Evolutionary conservation across 768 basidiomycete species (phyloP).

Genomic region (Boletus edulis): DNA sequence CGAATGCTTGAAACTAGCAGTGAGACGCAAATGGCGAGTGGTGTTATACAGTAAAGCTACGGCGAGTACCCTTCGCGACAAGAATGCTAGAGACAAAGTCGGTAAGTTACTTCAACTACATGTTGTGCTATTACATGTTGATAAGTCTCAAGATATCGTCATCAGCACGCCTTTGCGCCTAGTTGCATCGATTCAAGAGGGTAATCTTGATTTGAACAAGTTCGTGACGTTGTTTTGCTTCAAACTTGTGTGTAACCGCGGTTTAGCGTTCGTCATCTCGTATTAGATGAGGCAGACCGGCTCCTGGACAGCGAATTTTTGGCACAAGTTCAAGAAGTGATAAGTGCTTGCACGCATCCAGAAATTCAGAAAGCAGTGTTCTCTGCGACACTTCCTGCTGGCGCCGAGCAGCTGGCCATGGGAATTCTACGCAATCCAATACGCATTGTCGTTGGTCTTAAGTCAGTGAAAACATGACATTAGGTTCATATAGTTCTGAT

Average conservation of each 20-base stretch:
- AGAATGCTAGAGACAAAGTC: slow-evolving; percentile 69
- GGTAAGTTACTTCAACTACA: slow-evolving; percentile 44
- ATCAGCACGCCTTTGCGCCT: slow-evolving; percentile 91
- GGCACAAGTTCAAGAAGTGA: slow-evolving; percentile 83
- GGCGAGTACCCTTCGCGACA: slow-evolving; percentile 75
- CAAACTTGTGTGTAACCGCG: slow-evolving; percentile 1
- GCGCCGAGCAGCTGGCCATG: slow-evolving; percentile 85
- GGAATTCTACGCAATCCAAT: slow-evolving; percentile 82
- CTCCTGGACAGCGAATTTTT: slow-evolving; percentile 89
- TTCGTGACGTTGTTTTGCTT: slow-evolving; percentile 36
- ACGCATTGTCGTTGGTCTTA: slow-evolving; percentile 93
- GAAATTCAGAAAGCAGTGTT: slow-evolving; percentile 84
- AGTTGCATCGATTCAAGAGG: slow-evolving; percentile 73
- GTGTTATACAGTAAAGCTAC: slow-evolving; percentile 88
- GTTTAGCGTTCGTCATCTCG: slow-evolving; percentile 75
- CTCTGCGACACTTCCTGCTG: slow-evolving; percentile 91
- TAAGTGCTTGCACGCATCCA: slow-evolving; percentile 69
- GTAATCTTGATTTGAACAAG: slow-evolving; percentile 69
- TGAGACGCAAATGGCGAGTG: slow-evolving; percentile 80
- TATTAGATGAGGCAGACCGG: slow-evolving; percentile 90
- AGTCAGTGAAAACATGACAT: slow-evolving; percentile 49
- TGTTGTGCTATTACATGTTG: background rate
- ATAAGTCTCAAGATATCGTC: slow-evolving; percentile 65
- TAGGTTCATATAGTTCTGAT: slow-evolving; percentile 13
- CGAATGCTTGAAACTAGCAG: slow-evolving; percentile 79